These are phyloP conservation scores for Neofusicoccum laricinum DNA, from an alignment of 2,329 filamentous ascomycete species.

Conservation along the genomic window DNA sequence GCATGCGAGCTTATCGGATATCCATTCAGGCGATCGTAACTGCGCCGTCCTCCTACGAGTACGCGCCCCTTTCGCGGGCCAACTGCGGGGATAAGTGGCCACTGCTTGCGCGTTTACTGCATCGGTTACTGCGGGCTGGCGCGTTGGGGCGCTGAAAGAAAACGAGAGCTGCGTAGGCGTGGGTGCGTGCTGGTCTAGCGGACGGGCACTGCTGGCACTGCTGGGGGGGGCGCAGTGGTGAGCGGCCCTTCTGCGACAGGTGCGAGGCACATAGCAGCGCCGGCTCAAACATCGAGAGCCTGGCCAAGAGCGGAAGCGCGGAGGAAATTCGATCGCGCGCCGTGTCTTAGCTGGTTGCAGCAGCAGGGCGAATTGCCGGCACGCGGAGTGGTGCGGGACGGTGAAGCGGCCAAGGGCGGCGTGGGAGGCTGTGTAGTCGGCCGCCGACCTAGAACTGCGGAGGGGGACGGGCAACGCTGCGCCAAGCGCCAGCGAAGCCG, in stretches of 20 bases:
- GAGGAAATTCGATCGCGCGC: neutral
- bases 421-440: constrained; percentile 1
- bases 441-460: neutral
- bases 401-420: neutral
- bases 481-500: neutral
- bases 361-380: neutral
- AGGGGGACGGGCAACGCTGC: neutral
- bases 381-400: neutral
- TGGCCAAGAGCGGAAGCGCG: constrained; percentile 8
- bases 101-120: neutral
- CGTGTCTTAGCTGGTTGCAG: neutral
- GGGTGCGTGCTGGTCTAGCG: neutral
- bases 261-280: neutral
- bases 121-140: no score
- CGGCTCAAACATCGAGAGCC: neutral
- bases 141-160: neutral
- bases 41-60: neutral
- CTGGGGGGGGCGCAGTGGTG: neutral
- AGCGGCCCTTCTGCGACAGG: neutral
- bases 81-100: neutral
- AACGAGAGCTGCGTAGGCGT: neutral
- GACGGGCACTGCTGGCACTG: neutral
- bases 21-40: neutral
- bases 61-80: constrained; percentile 4
- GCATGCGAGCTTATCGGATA: neutral